Evolutionary conservation across 2,329 filamentous ascomycete genomes (phyloP).

Genomic region (Colletotrichum horii): DNA sequence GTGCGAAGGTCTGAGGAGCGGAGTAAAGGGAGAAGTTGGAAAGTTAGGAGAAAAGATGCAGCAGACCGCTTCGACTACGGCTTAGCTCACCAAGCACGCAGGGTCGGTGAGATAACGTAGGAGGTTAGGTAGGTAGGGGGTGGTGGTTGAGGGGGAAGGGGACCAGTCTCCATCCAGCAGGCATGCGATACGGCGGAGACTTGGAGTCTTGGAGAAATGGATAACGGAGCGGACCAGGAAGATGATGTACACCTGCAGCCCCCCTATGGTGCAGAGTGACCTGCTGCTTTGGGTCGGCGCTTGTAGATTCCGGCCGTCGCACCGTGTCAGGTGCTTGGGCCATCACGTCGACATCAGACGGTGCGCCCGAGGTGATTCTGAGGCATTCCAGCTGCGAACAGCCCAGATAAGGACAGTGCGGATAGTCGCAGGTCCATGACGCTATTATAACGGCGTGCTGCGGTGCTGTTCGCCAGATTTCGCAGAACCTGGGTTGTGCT

Average conservation of each 20-base stretch:
- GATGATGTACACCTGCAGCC: conserved; percentile 11
- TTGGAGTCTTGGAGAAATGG: background rate
- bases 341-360: background rate
- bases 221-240: background rate
- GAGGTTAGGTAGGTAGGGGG: background rate
- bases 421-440: background rate
- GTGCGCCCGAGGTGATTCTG: background rate
- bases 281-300: background rate
- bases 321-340: conserved; percentile 16
- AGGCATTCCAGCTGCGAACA: background rate
- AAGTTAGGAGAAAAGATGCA: background rate
- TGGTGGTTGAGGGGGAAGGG: background rate
- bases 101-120: conserved; percentile 15
- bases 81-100: conserved; percentile 16
- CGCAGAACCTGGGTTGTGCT: background rate
- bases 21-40: background rate
- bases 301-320: conserved; percentile 2
- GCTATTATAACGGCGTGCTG: background rate
- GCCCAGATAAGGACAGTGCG: conserved; percentile 14
- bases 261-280: background rate
- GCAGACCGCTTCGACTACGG: conserved; percentile 15
- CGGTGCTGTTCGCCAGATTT: background rate
- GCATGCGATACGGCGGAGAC: conserved; percentile 4
- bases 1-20: background rate
- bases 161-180: background rate